Base-by-base conservation (phyloP, 352 stramenopile genomes). In the Globisporangium uncinulatum region DNA sequence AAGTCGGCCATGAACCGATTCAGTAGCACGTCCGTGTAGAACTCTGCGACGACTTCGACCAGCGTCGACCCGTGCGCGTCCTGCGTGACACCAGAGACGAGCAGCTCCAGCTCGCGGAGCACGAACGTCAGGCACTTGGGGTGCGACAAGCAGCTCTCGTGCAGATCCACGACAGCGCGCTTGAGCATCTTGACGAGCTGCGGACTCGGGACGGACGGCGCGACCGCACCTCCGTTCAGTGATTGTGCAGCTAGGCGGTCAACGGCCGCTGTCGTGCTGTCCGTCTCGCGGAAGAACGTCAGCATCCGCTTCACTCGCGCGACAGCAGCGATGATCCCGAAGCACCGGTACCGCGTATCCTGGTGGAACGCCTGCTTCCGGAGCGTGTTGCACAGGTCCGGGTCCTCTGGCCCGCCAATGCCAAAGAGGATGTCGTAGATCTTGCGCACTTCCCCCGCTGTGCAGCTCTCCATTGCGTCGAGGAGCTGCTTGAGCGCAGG, bases 291-390 rank as follows among this genome's bases (percentile, higher is more conserved):
- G 57, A 70, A 63, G 32, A 61, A 55, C 17, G 54, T 57, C 21
- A 81, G 34, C 42, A 79, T 19, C 1, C 61, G 54, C 41, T 70
- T 79, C 51, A 76, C 57, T 13, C 65, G 62, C n/a, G 66, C 62
- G 17, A 78, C 69, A 3, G 73, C 50, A 7, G 62, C 78, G 21
- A 88, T 65, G 36, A 88, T 81, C 0, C 78, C 78, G 21, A 74
- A 75, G 4, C 57, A 66, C 1, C 70, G 68, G 61, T 83, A 86
- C 4, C 70, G 67, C 9, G 66, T 58, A 19, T 88, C 76, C 59
- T 83, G 76, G 43, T 86, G 76, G 42, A 69, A 83, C 6, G 59
- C 56, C 51, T 86, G 73, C 49, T 88, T 88, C 4, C 76, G 62
- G 11, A 86, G 42, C 11, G 66, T 72, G 36, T 81, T 84, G 50